These are phyloP conservation scores for Tephrocybe rancida DNA, from an alignment of 768 basidiomycete species.

Conservation along the genomic window DNA sequence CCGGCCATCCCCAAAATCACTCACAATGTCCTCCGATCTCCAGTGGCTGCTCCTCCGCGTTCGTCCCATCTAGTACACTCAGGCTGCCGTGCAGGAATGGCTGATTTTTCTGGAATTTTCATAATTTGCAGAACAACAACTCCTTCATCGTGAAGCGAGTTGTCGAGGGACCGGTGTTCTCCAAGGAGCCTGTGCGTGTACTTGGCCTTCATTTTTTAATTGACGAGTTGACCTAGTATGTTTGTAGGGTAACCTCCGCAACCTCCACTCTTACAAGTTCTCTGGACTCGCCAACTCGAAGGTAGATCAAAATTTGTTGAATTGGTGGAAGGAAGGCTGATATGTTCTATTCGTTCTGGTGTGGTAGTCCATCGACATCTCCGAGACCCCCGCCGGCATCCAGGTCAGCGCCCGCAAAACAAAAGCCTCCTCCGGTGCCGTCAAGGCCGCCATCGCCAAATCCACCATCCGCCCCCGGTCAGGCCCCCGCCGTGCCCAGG, in stretches of 20 bases:
- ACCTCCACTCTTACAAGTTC: conserved; percentile 90
- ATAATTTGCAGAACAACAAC: conserved; percentile 65
- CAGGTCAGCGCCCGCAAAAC: conserved; percentile 68
- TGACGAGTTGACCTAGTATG: neutral
- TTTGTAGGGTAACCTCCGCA: conserved; percentile 79
- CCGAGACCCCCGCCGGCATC: conserved; percentile 55
- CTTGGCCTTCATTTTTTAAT: neutral
- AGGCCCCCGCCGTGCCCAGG: conserved; percentile 69
- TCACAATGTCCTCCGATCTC: conserved; percentile 86
- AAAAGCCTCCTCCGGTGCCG: conserved; percentile 53
- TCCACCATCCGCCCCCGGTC: conserved; percentile 66
- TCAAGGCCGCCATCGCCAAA: conserved; percentile 49
- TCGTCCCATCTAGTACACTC: conserved; percentile 32
- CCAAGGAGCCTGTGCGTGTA: conserved; percentile 75
- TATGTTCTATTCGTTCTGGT: neutral
- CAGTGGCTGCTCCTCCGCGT: conserved; percentile 93
- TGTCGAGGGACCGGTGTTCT: conserved; percentile 75
- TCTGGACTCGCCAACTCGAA: conserved; percentile 87
- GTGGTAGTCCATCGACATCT: conserved; percentile 65
- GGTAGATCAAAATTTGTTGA: conserved; percentile 41
- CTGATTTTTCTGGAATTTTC: conserved; percentile 9
- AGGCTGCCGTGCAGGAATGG: neutral
- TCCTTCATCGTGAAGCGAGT: conserved; percentile 84
- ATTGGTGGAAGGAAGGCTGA: neutral
- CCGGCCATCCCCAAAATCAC: conserved; percentile 18